These are phyloP conservation scores for Trichoderma harzianum DNA, from an alignment of 2,329 filamentous ascomycete species.

Conservation along the genomic window DNA sequence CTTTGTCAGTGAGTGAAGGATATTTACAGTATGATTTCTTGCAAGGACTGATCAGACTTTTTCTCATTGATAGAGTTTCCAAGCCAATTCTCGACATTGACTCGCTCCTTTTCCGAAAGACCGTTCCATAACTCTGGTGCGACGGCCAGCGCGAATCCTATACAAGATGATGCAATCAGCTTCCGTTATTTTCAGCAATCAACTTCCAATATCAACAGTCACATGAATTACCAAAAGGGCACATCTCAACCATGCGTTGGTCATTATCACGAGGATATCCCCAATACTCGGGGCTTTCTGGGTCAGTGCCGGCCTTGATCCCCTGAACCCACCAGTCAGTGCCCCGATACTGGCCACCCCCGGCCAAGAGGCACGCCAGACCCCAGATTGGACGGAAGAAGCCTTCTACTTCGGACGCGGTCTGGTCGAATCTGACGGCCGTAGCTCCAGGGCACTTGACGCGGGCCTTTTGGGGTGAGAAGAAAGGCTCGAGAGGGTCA, in stretches of 20 bases:
- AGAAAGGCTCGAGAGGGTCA: slow-evolving; percentile 68
- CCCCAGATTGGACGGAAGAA: slow-evolving; percentile 75
- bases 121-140: slow-evolving; percentile 64
- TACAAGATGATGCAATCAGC: not conserved
- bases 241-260: slow-evolving; percentile 69
- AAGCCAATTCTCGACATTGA: slow-evolving; percentile 68
- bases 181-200: not conserved
- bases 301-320: slow-evolving; percentile 67
- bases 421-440: slow-evolving; percentile 73
- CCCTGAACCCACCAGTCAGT: slow-evolving; percentile 61
- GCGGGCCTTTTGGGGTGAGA: slow-evolving; percentile 41
- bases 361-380: slow-evolving; percentile 65
- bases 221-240: slow-evolving; percentile 57
- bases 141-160: slow-evolving; percentile 67
- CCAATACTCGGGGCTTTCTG: slow-evolving; percentile 69
- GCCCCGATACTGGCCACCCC: slow-evolving; percentile 61
- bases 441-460: slow-evolving; percentile 60
- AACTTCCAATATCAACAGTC: not conserved
- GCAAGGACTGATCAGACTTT: slow-evolving; percentile 44
- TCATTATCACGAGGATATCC: slow-evolving; percentile 72
- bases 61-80: slow-evolving; percentile 75
- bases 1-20: not conserved
- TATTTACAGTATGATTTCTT: not conserved
- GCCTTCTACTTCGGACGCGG: slow-evolving; percentile 73
- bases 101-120: slow-evolving; percentile 58